Conservation (phyloP, 2,329 filamentous ascomycete genomes). For the Verticillium tricorpus region DNA sequence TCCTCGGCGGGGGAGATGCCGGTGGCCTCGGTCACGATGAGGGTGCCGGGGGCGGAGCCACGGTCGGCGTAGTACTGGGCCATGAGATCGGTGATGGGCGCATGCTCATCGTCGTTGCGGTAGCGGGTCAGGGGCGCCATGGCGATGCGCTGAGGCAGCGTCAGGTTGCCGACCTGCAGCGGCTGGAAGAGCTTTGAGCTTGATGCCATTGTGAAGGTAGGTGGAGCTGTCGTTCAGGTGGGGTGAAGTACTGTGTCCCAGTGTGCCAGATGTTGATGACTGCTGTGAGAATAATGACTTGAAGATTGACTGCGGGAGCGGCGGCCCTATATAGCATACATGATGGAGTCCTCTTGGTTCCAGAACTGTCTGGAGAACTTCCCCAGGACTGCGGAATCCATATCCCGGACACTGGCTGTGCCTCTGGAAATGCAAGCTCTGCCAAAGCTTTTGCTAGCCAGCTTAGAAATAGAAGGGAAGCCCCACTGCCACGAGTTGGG, state of each 20-base stretch:
- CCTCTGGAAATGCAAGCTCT: neutral
- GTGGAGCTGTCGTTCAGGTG: neutral
- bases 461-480: neutral
- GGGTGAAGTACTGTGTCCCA: too few relatives aligned
- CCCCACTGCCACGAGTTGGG: neutral
- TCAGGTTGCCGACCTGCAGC: conserved; percentile 32
- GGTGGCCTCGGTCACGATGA: conserved; percentile 26
- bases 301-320: neutral
- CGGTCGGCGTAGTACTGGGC: conserved; percentile 24
- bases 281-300: neutral
- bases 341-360: neutral
- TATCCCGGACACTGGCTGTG: neutral
- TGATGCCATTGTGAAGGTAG: conserved; percentile 6
- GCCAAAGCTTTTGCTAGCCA: neutral
- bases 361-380: neutral
- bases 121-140: conserved; percentile 56
- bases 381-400: neutral
- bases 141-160: conserved; percentile 40
- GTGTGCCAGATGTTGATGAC: neutral
- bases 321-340: neutral
- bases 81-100: conserved; percentile 18
- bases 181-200: conserved; percentile 34
- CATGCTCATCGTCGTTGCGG: conserved; percentile 37
- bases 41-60: conserved; percentile 37
- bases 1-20: conserved; percentile 19